These are phyloP conservation scores for Sphagnum magellanicum DNA, from an alignment of 228 moss, liverwort and hornwort species.

Conservation along the genomic window DNA sequence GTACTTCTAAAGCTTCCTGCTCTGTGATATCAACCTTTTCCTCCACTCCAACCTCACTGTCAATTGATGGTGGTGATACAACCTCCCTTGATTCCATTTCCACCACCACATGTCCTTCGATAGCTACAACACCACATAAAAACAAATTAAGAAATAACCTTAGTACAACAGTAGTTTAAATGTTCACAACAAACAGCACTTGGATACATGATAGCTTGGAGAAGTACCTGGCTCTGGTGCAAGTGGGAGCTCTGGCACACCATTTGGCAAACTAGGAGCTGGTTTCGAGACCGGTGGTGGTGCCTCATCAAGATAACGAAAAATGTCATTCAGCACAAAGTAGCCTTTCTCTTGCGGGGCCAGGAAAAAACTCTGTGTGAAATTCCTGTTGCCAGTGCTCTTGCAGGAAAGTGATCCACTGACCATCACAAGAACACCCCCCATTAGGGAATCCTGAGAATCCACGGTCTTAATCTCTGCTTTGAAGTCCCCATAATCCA, in stretches of 20 bases:
- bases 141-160: neutral
- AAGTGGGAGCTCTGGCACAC: conserved; percentile 32
- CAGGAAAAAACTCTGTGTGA: conserved; percentile 90
- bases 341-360: conserved; percentile 96
- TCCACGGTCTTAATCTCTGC: conserved; percentile 89
- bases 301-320: conserved; percentile 72
- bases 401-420: conserved; percentile 65
- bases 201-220: neutral
- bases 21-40: conserved; percentile 29
- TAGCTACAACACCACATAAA: conserved; percentile 4
- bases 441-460: conserved; percentile 80
- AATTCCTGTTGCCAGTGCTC: conserved; percentile 53
- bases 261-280: conserved; percentile 18
- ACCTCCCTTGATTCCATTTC: conserved; percentile 61
- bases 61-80: conserved; percentile 19
- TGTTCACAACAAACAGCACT: neutral
- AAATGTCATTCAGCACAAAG: conserved; percentile 83
- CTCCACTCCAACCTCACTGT: conserved; percentile 36
- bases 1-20: conserved; percentile 27
- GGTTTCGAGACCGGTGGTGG: conserved; percentile 6
- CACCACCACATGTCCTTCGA: conserved; percentile 20
- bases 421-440: conserved; percentile 82
- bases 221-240: conserved; percentile 44
- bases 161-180: neutral
- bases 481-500: conserved; percentile 75